Percentiles rank a stretch among this genome's conserved stretches.
Evolutionary conservation across 257 asterid genomes (phyloP).

Genomic region (Solanum piurae): DNA sequence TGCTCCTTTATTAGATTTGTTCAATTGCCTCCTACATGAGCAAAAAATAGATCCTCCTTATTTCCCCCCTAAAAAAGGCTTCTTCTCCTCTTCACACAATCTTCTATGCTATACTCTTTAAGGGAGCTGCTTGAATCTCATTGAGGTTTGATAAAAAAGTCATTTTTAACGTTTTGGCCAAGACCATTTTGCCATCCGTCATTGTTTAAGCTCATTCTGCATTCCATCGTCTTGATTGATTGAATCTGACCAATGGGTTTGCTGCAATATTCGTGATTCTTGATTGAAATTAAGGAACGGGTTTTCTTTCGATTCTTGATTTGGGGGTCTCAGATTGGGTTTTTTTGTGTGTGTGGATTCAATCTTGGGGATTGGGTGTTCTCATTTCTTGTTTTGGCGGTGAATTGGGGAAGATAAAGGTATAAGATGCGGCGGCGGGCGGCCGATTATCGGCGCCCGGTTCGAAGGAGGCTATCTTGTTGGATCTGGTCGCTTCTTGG

Average conservation of each 20-base stretch:
- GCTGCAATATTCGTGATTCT: not conserved
- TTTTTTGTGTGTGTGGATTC: not conserved
- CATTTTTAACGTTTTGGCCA: not conserved
- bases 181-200: not conserved
- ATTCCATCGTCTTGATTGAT: not conserved
- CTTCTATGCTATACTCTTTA: not conserved
- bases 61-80: not conserved
- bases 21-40: constrained; percentile 13
- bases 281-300: constrained; percentile 1
- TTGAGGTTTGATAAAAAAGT: not conserved
- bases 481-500: constrained; percentile 79
- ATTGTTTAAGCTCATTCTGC: not conserved
- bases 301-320: constrained; percentile 7
- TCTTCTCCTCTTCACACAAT: constrained; percentile 12
- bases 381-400: constrained; percentile 19
- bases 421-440: constrained; percentile 89
- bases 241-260: constrained; percentile 10
- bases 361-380: constrained; percentile 13
- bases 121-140: not conserved
- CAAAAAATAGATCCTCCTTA: not conserved
- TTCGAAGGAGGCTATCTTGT: constrained; percentile 53
- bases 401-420: constrained; percentile 21
- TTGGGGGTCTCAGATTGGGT: constrained; percentile 3
- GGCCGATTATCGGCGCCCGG: constrained; percentile 89
- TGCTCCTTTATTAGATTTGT: constrained; percentile 24